Evolutionary conservation across 345 rosid genomes (phyloP), one percentile per base, ranked within the genome.

Genomic region (Firmiana major): DNA sequence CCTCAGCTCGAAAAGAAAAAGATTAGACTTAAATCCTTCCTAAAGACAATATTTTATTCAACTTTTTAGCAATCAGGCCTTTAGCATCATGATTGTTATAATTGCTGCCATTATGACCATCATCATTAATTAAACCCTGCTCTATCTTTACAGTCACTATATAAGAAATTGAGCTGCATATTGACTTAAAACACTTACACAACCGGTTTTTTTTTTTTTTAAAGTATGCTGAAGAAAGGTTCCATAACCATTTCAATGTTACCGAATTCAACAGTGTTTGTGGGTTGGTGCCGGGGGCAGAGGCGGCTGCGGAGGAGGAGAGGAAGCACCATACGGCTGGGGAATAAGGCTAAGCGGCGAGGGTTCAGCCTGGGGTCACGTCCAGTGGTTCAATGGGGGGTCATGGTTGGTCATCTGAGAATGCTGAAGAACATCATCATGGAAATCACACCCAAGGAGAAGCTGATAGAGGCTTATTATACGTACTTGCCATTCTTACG

Each of bases 331-430:
- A 72, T 88, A 22, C 82, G 96, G 80, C 88, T 95, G 19, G 97
- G 98, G 78, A 90, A 89, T 73, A 84, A 81, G 81, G 84, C 90
- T 24, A 81, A 81, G 81, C 86, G 94, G 15, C 75, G 94, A 12
- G 94, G 97, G 63, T 87, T 93, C 79, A 85, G 83, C 57, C 80
- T 90, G 0, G 91, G 92, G 45, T 80, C 89, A 2, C 83, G 97
- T 28, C 74, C 81, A 71, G 93, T 85, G 81, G 87, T 89, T 74
- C 92, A 83, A n/a, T 95, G 99, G 99, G 84, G 88, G 16, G 80
- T 79, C 31, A 71, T 91, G 83, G 90, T 83, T 34, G 85, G 85
- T 64, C 90, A 89, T 1, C 57, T 92, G 73, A 83, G 82, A 74
- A 77, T 85, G 74, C 53, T 94, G 60, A 93, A 89, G 88, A 90